Evolutionary conservation across 108 stramenopile species (phyloP), one percentile per base, ranked within the genome.

Genomic region (Discostella pseudostelligera): DNA sequence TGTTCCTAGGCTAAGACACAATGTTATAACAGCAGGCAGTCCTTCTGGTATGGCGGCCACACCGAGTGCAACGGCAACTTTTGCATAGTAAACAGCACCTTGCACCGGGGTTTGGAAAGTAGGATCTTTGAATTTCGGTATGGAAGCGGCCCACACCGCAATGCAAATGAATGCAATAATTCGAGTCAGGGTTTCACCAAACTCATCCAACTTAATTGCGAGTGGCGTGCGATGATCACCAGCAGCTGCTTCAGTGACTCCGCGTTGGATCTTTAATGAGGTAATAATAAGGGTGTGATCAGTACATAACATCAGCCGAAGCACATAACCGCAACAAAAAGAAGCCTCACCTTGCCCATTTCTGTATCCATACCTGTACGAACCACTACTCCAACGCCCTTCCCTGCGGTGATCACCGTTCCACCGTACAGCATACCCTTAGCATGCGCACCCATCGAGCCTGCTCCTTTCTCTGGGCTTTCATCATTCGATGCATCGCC

Each of bases 11-110:
- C 95, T 93, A 17, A 99, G 73, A 57, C 96, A 97, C 17, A 99
- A 80, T 11, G 97, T 99, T 54, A 98, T 97, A 21, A 97, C 97
- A 13, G 97, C 94, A 0, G 99, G 99, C 16, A 99, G 80, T 10
- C 99, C 99, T 77, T 99, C 99, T 8, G 99, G 99, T 65, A 99
- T 95, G 12, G 99, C 99, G 0, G 97, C 97, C 25, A 99, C 99
- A 14, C 96, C 97, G 62, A 99, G 81, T 17, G 97, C 96, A 8
- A 99, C 99, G 22, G 97, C 92, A 8, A 98, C 94, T 70, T 97
- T 97, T 69, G 97, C 96, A 77, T 97, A 92, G 65, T 98, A 91
- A n/a, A 99, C 62, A 17, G 90, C 87, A 16, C 88, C 93, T 67
- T 93, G 84, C 67, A 86, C 72, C 20, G 78, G 56, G 48, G 68